These are phyloP conservation scores for Calamus simplicifolius DNA, from an alignment of 176 grass and related monocot species.

Conservation along the genomic window DNA sequence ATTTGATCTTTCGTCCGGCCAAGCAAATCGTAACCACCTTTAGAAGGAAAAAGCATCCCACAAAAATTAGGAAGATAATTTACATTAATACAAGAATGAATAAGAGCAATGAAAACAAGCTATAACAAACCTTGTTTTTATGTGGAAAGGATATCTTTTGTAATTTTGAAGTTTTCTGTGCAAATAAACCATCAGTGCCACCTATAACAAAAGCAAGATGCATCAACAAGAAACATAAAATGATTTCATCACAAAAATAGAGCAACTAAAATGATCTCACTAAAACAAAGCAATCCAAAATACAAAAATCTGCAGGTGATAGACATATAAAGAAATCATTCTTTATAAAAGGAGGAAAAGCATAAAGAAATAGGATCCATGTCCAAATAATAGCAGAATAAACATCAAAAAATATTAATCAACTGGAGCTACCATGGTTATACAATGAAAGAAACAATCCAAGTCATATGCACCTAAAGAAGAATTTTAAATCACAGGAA, in stretches of 20 bases:
- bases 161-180: constrained; percentile 91
- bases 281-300: too few relatives aligned
- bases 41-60: neutral
- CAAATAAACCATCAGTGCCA: constrained; percentile 86
- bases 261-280: neutral
- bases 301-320: too few relatives aligned
- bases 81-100: neutral
- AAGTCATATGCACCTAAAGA: too few relatives aligned
- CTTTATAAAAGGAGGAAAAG: too few relatives aligned
- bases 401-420: too few relatives aligned
- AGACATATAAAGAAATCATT: too few relatives aligned
- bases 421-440: too few relatives aligned
- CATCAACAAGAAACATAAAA: neutral
- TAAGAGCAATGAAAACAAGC: neutral
- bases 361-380: too few relatives aligned
- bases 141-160: constrained; percentile 74
- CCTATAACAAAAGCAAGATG: constrained; percentile 36
- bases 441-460: too few relatives aligned
- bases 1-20: constrained; percentile 98
- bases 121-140: constrained; percentile 78
- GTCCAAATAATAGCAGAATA: too few relatives aligned
- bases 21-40: constrained; percentile 97
- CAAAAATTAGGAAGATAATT: constrained; percentile 6
- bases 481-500: too few relatives aligned
- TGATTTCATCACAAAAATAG: neutral